Base-by-base conservation (phyloP, 768 basidiomycete species). In the Kwoniella dendrophila region DNA sequence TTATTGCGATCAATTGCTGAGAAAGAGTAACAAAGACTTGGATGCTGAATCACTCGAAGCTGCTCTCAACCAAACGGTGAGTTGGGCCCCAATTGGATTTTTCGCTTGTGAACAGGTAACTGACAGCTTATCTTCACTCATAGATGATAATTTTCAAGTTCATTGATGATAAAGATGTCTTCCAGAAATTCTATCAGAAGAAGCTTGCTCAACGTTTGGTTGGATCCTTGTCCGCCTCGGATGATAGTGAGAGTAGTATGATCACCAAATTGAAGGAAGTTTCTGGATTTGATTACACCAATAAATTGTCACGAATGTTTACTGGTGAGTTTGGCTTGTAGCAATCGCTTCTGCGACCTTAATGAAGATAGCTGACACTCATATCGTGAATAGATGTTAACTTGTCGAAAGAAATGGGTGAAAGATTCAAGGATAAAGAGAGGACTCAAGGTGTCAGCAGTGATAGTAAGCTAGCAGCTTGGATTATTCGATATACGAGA, bases 81-180 rank as follows among this genome's bases (percentile, higher is more conserved):
- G 88, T 33, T 27, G 38, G 51, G 36, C n/a, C n/a, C n/a, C n/a
- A n/a, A 5, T 32, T n/a, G n/a, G 27, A 27, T 14, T 33, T 52
- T 36, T 7, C n/a, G 6, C 53, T 41, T 47, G 26, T 52, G 29
- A 29, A 24, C 4, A 41, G 7, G 11, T 34, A 32, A 47, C 22
- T 41, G 36, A 16, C n/a, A 32, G 38, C 65, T 1, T 4, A 33
- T 36, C 22, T n/a, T 22, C 26, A 8, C n/a, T 38, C 14, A 18
- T 74, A 98, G 95, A 96, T 97, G 93, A 84, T 90, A 14, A 82
- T 98, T 50, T 96, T 99, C 89, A 93, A 93, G 78, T 98, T 96
- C 80, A 89, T 97, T 71, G 92, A 94, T 77, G 94, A 98, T 83
- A 96, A 96, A 82, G 95, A 99, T 68, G 91, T 98, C 12, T 99